phyloP scores from a whole-genome alignment of 1,139 yeast genomes.

The Pichia sp. region DNA sequence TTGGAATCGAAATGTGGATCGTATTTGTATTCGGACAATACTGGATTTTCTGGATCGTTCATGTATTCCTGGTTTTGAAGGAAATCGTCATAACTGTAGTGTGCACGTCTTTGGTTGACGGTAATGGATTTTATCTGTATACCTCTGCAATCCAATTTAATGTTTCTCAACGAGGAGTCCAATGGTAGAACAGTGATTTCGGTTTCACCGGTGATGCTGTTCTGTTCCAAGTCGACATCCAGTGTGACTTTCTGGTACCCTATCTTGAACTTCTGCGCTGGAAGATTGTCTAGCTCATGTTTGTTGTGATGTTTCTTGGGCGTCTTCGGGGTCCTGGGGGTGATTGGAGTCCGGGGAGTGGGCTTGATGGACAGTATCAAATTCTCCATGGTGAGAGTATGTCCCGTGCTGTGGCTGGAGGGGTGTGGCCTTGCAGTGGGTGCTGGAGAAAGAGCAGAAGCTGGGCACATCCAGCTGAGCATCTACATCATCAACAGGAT shows the following conservation, averaged over 20 bases:
- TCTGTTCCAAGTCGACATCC: constrained; percentile 61
- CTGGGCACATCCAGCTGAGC: too few relatives aligned
- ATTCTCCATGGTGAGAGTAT: background rate
- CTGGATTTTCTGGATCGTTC: constrained; percentile 30
- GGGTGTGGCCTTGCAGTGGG: too few relatives aligned
- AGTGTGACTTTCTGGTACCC: constrained; percentile 70
- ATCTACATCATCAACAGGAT: too few relatives aligned
- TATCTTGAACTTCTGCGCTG: constrained; percentile 44
- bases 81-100: constrained; percentile 50
- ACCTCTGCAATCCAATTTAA: constrained; percentile 82
- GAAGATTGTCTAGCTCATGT: constrained; percentile 25
- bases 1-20: constrained; percentile 44
- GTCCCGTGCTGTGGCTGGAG: too few relatives aligned
- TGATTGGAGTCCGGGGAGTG: constrained; percentile 31
- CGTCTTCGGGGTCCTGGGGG: constrained; percentile 21
- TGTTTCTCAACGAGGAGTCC: constrained; percentile 52
- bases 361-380: constrained; percentile 14
- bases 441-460: too few relatives aligned
- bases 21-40: constrained; percentile 37
- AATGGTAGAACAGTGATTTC: constrained; percentile 80
- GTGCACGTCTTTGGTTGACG: constrained; percentile 57
- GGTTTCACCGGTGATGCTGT: constrained; percentile 66
- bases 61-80: constrained; percentile 35
- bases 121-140: constrained; percentile 60
- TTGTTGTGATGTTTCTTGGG: constrained; percentile 29